Evolutionary conservation across 306 rosid genomes (phyloP), one percentile per base, ranked within the genome.

Genomic region (Alnus rubra): DNA sequence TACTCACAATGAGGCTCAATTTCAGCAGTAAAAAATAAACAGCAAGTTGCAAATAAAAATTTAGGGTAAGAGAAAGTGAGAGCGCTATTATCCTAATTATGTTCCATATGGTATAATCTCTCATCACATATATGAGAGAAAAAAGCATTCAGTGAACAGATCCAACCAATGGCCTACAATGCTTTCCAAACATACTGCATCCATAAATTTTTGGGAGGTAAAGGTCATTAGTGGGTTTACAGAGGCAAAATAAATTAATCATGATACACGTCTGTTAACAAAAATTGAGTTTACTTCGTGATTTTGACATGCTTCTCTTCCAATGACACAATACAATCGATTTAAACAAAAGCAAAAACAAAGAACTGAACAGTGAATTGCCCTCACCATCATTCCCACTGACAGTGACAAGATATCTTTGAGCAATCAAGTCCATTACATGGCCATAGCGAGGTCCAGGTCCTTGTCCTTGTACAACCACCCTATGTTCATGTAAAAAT

Each of bases 391-490:
- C 99, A 78, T 93, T 93, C 75, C 99, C 99, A 50, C 97, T 91
- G 79, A 91, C 98, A 47, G 92, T 88, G 71, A 96, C 99, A 76
- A 96, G 94, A 84, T 93, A 96, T 85, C 98, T 91, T 86, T 96
- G 99, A 90, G 94, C 97, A 88, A 96, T 98, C 91, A 96, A 90
- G 85, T 96, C 99, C 97, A 96, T 96, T 63, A 81, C 99, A 86
- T 96, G 99, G 65, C 99, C 99, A 12, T 96, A 96, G 73, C 94
- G 99, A 88, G 98, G 99, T 30, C 99, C 99, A 1, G 94, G 94
- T 83, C 99, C 99, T 79, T 89, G 94, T 79, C 99, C 99, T 90
- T 93, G 99, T 76, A 96, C 99, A 39, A 96, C 90, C 80, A 96
- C 92, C 83, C 99, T 96, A 86, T 84, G 64, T 59, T 74, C 79